Conservation (phyloP, 306 rosid species). For the Cucurbita maxima region DNA sequence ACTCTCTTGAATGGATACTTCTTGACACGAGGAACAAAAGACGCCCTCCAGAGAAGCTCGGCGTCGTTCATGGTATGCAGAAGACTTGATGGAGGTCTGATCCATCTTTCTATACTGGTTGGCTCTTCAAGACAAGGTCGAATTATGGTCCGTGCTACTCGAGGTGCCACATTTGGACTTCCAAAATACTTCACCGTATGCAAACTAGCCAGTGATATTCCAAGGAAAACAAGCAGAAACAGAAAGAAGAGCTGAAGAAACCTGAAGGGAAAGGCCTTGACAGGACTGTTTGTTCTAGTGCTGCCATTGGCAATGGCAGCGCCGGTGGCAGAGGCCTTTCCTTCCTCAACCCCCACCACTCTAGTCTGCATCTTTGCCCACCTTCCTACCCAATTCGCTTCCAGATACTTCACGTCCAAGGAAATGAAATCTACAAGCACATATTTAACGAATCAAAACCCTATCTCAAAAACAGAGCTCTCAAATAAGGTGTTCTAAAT, state of each 20-base stretch:
- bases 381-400: not conserved
- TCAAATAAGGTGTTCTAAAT: not conserved
- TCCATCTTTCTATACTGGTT: conserved; percentile 26
- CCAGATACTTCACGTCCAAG: not conserved
- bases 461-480: not conserved
- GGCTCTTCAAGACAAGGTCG: conserved; percentile 32
- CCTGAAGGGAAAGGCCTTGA: conserved; percentile 40
- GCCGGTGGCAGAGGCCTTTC: conserved; percentile 30
- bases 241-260: conserved; percentile 33
- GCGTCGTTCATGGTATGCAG: conserved; percentile 38
- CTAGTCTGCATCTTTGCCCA: conserved; percentile 32
- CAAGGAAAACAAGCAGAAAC: conserved; percentile 33
- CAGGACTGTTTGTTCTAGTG: conserved; percentile 18
- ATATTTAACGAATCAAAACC: not conserved
- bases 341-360: conserved; percentile 37
- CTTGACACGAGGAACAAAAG: conserved; percentile 32
- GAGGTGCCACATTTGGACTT: conserved; percentile 17
- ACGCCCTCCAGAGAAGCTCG: conserved; percentile 50
- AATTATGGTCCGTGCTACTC: conserved; percentile 16
- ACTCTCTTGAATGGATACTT: conserved; percentile 38
- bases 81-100: conserved; percentile 33
- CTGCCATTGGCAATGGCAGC: not conserved
- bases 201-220: conserved; percentile 42
- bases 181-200: conserved; percentile 44
- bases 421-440: not conserved